Evolutionary conservation across 129 eudicot species (phyloP).

Genomic region (Saposhnikovia divaricata): DNA sequence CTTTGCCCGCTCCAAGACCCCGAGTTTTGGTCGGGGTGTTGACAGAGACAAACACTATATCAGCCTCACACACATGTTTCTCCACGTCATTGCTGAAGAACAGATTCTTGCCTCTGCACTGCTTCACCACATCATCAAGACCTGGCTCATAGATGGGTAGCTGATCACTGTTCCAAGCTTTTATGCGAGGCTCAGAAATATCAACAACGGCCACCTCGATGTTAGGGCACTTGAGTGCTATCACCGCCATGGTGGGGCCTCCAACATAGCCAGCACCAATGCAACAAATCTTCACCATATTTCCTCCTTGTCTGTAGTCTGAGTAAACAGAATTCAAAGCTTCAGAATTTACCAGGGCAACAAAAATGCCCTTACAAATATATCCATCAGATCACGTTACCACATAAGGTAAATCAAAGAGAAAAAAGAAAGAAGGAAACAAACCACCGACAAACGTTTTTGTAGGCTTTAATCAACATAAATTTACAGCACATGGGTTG

Average conservation of each 20-base stretch:
- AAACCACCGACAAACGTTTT: not conserved
- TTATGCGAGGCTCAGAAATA: slow-evolving; percentile 66
- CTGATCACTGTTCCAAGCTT: slow-evolving; percentile 81
- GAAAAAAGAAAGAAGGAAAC: not conserved
- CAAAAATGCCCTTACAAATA: not conserved
- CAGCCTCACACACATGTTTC: slow-evolving; percentile 80
- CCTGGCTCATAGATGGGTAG: slow-evolving; percentile 87
- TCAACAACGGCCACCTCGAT: slow-evolving; percentile 78
- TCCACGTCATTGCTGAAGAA: slow-evolving; percentile 91
- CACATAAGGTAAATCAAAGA: not conserved
- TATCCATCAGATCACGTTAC: not conserved
- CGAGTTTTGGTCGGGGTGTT: slow-evolving; percentile 87
- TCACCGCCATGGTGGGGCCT: slow-evolving; percentile 93
- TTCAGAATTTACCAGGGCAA: not conserved
- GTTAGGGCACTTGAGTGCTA: slow-evolving; percentile 74
- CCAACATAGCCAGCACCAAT: slow-evolving; percentile 95
- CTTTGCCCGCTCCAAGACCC: slow-evolving; percentile 95
- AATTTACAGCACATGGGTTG: not conserved
- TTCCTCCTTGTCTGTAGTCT: slow-evolving; percentile 14
- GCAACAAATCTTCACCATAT: slow-evolving; percentile 96
- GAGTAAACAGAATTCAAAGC: not conserved
- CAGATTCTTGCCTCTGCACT: slow-evolving; percentile 77
- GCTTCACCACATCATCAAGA: slow-evolving; percentile 84
- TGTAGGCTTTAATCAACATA: not conserved
- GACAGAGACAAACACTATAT: slow-evolving; percentile 76